A percentile compares a stretch with the other conserved stretches of the same genome.
Evolutionary conservation across 345 rosid species (phyloP).

Genomic region (Syzygium grande): DNA sequence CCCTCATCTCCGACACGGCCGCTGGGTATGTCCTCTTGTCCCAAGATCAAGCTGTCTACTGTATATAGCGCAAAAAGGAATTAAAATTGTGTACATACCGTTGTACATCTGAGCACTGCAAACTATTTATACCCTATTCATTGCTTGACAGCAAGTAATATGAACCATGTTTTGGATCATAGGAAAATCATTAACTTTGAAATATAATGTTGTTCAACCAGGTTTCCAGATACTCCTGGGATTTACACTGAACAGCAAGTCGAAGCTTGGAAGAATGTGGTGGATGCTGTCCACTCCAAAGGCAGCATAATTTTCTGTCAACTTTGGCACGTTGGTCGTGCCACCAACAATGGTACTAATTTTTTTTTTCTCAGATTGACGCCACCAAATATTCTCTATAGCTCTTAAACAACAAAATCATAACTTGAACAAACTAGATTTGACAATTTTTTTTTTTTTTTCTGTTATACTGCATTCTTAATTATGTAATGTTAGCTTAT

Average conservation of each 20-base stretch:
- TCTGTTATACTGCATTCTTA: not conserved
- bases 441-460: not conserved
- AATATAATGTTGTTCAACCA: constrained; percentile 1
- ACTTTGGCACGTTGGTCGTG: constrained; percentile 91
- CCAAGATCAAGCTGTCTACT: not conserved
- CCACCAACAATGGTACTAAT: constrained; percentile 55
- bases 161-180: not conserved
- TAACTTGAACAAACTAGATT: not conserved
- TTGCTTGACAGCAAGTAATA: not conserved
- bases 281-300: constrained; percentile 67
- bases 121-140: not conserved
- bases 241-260: constrained; percentile 76
- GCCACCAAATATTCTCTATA: not conserved
- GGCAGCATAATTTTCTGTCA: constrained; percentile 82
- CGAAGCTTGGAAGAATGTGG: constrained; percentile 80
- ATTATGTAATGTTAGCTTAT: not conserved
- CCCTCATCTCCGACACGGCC: constrained; percentile 49
- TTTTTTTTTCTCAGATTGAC: too few relatives aligned
- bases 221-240: constrained; percentile 86
- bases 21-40: constrained; percentile 18
- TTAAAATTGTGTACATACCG: not conserved
- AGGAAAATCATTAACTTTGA: not conserved
- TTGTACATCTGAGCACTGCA: not conserved
- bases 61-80: not conserved
- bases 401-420: not conserved